Percentiles rank a stretch among this genome's conserved stretches.
phyloP scores from a whole-genome alignment of 305 asterid species.

The Nicotiana rustica region DNA sequence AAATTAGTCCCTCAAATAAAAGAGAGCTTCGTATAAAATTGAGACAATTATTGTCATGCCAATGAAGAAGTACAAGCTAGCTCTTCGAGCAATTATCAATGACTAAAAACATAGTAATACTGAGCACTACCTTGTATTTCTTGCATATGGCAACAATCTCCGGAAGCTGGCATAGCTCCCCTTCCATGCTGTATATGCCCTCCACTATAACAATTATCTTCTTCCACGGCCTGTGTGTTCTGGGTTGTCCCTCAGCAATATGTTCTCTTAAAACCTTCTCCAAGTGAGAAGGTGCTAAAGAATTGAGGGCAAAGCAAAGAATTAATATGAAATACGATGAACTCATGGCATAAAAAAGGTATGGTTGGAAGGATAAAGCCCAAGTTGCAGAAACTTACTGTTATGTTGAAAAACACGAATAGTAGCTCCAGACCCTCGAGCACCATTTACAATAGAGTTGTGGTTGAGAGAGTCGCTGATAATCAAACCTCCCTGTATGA shows the following conservation, averaged over 20 bases:
- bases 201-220: conserved; percentile 97
- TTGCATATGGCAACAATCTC: conserved; percentile 96
- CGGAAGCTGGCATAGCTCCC: conserved; percentile 97
- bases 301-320: conserved; percentile 41
- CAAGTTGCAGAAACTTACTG: conserved; percentile 56
- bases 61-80: not conserved
- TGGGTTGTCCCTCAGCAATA: conserved; percentile 96
- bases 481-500: conserved; percentile 84
- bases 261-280: conserved; percentile 92
- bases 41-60: not conserved
- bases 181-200: conserved; percentile 99
- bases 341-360: conserved; percentile 4
- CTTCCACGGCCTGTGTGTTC: conserved; percentile 99
- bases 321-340: conserved; percentile 20
- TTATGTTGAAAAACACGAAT: conserved; percentile 97
- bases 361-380: conserved; percentile 19
- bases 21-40: not conserved
- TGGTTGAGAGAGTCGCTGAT: conserved; percentile 97
- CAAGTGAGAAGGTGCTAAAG: conserved; percentile 86
- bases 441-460: conserved; percentile 97
- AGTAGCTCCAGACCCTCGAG: conserved; percentile 99
- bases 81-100: not conserved
- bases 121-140: conserved; percentile 81
- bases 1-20: conserved; percentile 17
- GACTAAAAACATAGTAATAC: conserved; percentile 13